Evolutionary conservation across 2,329 filamentous ascomycete species (phyloP), one percentile per base, ranked within the genome.

Genomic region (Alternaria arbusti): DNA sequence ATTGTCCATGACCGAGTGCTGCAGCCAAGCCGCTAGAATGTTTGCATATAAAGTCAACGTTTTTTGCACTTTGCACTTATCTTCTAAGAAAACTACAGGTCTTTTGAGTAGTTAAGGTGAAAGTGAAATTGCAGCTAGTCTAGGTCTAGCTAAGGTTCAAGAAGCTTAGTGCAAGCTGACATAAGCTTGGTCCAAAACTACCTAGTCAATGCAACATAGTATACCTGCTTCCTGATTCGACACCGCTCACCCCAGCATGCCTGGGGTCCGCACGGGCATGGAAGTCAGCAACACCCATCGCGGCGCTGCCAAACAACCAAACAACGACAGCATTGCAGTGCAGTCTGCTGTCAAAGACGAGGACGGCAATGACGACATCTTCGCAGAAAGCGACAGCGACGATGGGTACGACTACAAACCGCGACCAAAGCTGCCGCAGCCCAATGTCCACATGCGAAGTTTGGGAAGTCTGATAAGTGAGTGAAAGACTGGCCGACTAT

Each of bases 381-480:
- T 52, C 20, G 49, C 17, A 15, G 49, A 20, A 36, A 23, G 49
- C 28, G 45, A 45, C n/a, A 49, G 51, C 22, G 50, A 65, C 1
- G 30, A 57, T 28, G 32, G 58, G 5, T 55, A 50, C 25, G 60
- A 52, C 6, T 78, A 74, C 68, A 72, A 64, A 26, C 64, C 75
- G 15, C 69, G 72, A 25, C 74, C 73, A 20, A 67, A 70, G 30
- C 63, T 78, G 7, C 64, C 67, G 3, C 52, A 65, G 36, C 66
- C 74, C 6, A 49, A 50, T 9, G 67, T 70, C 1, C 51, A 65
- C 28, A 69, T 72, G 62, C 70, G 72, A 26, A 63, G 50, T 17
- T 43, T 78, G n/a, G 57, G 26, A 11, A 66, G 70, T 22, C 57
- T 78, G 17, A 74, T 76, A 45, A 71, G 74, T 77, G 63, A 60